Evolutionary conservation across 176 grass and related monocot species (phyloP).

Genomic region (Urochloa ruziziensis): DNA sequence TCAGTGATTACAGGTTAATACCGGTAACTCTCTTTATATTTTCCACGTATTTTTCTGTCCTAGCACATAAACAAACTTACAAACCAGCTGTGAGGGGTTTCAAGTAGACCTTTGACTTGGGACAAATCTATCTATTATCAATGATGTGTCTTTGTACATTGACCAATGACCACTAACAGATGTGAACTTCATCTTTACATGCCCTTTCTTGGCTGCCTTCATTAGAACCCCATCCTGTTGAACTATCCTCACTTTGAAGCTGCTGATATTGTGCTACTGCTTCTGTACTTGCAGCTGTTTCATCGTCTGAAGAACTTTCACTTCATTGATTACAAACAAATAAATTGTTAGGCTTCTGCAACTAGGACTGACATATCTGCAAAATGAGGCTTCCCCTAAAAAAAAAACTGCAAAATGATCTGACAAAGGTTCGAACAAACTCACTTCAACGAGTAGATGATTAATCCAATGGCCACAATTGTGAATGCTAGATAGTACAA

Average conservation of each 20-base stretch:
- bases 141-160: constrained; percentile 11
- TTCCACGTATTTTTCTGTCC: too few species aligned
- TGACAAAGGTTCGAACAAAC: not conserved
- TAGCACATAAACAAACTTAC: too few species aligned
- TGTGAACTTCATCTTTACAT: constrained; percentile 30
- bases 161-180: constrained; percentile 29
- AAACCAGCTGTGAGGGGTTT: too few species aligned
- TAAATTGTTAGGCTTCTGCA: constrained; percentile 3
- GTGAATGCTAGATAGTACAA: constrained; percentile 55
- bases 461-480: constrained; percentile 49
- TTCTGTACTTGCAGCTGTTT: not conserved
- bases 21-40: too few species aligned
- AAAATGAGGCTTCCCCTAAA: too few species aligned
- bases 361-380: not conserved
- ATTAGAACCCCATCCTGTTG: not conserved
- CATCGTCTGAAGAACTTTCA: constrained; percentile 27
- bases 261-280: constrained; percentile 26
- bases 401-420: too few species aligned
- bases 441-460: constrained; percentile 56
- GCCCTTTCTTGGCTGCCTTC: constrained; percentile 30
- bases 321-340: constrained; percentile 25
- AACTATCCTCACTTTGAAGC: constrained; percentile 25
- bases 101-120: too few species aligned
- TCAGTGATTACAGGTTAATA: too few species aligned
- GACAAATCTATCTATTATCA: not conserved